Base-by-base conservation (phyloP, 2,329 filamentous ascomycete genomes). In the Coniochaeta sp. region DNA sequence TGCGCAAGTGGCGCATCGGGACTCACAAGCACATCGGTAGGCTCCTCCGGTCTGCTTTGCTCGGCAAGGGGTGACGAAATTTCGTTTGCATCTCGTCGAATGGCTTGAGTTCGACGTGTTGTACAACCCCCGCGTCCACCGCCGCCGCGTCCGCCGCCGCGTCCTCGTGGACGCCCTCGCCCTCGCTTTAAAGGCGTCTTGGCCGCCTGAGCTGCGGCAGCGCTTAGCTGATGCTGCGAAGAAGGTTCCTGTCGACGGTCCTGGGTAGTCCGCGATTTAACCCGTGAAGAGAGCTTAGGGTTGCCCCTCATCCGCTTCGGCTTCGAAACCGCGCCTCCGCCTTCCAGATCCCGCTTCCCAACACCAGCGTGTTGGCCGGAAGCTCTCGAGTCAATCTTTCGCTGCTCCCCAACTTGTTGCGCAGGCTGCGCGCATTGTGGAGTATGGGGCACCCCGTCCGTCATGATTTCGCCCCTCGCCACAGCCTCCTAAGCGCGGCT, bases 401-500 rank as follows among this genome's bases (percentile, higher is more conserved):
- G 26, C 24, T 22, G 47, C 14, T 12, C n/a, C n/a, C n/a, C 24
- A 6, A 10, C 12, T 12, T 9, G 14, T 4, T 28, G 22, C 8
- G 47, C 14, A 52, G 24, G 22, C 5, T 22, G 47, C 14, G n/a
- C 12, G 24, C 9, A 3, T 14, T 17, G 17, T 2, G 22, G 24
- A 17, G 24, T 26, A 30, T 2, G 5, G 4, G 17, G 47, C 24
- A 3, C 2, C 22, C 26, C 24, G n/a, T 52, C 14, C 26, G 10
- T 30, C 4, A 5, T 17, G 47, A 28, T 52, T 7, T 52, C 47
- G 47, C 26, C 47, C 9, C 22, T 10, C 7, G 26, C 47, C 47
- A 28, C 24, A 10, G 47, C 47, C 47, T 52, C 47, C 72, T 76
- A 82, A 54, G 74, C 79, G 58, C 79, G 75, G 64, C 76, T 76